Evolutionary conservation across 257 asterid species (phyloP).

Genomic region (Echium plantagineum): DNA sequence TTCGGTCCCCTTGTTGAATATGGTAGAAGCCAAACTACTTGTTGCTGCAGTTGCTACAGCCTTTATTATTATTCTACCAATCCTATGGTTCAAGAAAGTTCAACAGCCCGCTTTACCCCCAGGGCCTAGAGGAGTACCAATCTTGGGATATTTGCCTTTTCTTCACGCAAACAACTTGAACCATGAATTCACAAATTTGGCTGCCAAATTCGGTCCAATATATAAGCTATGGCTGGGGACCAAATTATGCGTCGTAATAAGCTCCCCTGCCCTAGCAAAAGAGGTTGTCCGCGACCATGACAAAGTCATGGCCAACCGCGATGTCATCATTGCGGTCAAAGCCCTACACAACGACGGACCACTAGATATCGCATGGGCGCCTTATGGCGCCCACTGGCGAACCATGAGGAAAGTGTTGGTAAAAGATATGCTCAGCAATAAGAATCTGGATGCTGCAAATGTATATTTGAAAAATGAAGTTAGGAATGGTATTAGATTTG

Average conservation of each 20-base stretch:
- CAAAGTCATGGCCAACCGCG: conserved; percentile 33
- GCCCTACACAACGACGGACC: conserved; percentile 46
- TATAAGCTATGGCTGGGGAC: conserved; percentile 44
- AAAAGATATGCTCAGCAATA: conserved; percentile 56
- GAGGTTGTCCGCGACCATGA: conserved; percentile 50
- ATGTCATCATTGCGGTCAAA: conserved; percentile 31
- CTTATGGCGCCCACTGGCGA: conserved; percentile 59
- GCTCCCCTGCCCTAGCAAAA: conserved; percentile 45
- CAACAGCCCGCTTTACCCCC: conserved; percentile 25
- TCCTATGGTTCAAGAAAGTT: neutral
- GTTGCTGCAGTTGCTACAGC: neutral
- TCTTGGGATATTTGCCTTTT: conserved; percentile 67
- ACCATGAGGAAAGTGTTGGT: conserved; percentile 66
- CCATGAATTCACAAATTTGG: conserved; percentile 45
- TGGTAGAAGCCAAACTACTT: neutral
- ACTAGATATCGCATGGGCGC: conserved; percentile 57
- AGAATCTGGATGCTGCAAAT: conserved; percentile 14
- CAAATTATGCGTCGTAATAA: conserved; percentile 43
- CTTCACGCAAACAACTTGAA: conserved; percentile 47
- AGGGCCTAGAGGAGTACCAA: conserved; percentile 42
- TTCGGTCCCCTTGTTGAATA: neutral
- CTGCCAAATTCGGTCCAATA: conserved; percentile 40
- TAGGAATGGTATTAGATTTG: conserved; percentile 35
- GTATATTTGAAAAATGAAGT: conserved; percentile 10
- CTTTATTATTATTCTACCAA: neutral